Conservation (phyloP, 2,329 filamentous ascomycete genomes). For the Ceratocystiopsis brevicomis region DNA sequence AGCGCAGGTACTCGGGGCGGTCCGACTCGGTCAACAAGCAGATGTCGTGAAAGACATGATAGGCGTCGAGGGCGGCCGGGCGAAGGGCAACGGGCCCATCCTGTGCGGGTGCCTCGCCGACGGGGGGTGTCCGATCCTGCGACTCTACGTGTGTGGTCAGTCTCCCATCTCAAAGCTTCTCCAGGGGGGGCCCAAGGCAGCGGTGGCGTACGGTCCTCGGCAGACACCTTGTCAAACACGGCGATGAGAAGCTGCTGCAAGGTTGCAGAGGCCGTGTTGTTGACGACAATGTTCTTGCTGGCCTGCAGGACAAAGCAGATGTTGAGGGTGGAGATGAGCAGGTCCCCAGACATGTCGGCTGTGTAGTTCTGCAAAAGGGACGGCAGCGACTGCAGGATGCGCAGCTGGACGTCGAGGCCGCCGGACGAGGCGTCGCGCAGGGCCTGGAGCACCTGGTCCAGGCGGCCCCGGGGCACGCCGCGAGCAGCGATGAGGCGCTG, state of each 20-base stretch:
- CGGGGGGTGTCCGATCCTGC: slow-evolving; percentile 30
- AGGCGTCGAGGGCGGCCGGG: slow-evolving; percentile 68
- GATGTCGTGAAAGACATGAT: slow-evolving; percentile 73
- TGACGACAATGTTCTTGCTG: slow-evolving; percentile 83
- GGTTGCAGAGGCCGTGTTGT: slow-evolving; percentile 91
- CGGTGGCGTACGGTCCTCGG: slow-evolving; percentile 37
- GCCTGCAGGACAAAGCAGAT: slow-evolving; percentile 83
- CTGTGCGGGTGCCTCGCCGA: slow-evolving; percentile 48
- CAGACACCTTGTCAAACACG: slow-evolving; percentile 77
- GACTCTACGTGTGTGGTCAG: neutral
- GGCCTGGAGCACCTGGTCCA: slow-evolving; percentile 76
- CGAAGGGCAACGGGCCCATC: slow-evolving; percentile 47
- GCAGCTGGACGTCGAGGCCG: slow-evolving; percentile 76
- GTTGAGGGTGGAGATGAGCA: slow-evolving; percentile 66
- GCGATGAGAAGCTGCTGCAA: slow-evolving; percentile 83
- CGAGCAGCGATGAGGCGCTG: slow-evolving; percentile 72
- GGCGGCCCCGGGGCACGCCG: slow-evolving; percentile 57
- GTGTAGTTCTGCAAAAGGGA: slow-evolving; percentile 83
- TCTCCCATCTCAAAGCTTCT: too few species aligned
- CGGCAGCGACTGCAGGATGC: slow-evolving; percentile 82
- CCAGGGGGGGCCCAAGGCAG: too few species aligned
- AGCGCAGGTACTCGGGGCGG: slow-evolving; percentile 61
- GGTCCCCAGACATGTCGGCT: slow-evolving; percentile 56
- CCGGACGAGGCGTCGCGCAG: slow-evolving; percentile 70
- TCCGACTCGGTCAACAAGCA: slow-evolving; percentile 76